Base-by-base conservation (phyloP, 2,329 filamentous ascomycete genomes). In the Coniella vitis region DNA sequence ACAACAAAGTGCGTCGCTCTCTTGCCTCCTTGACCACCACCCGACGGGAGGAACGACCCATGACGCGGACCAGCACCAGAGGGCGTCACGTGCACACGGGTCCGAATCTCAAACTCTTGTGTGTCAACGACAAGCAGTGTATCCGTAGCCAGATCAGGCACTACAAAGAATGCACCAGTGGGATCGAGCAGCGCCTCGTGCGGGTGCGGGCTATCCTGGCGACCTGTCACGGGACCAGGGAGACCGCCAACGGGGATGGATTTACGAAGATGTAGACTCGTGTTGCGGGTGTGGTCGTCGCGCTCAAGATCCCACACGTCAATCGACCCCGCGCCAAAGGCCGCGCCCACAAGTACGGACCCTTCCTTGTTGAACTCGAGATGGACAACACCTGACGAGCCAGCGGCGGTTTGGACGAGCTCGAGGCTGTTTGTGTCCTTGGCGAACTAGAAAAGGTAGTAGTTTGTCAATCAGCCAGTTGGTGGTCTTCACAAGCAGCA, bases 131-230 rank as follows among this genome's bases (percentile, higher is more conserved):
- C 56, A 32, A 73, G 55, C 31, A 78, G 55, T n/a, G 61, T 58
- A 61, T 78, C 72, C 29, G 67, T 70, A 52, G 73, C 75, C 10
- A 78, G 68, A 55, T 78, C 71, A 51, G 69, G 69, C 47, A 74
- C 64, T 48, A 69, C 63, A 56, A 75, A 74, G 63, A 65, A 78
- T 41, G 68, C 67, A 22, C 74, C 74, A 3, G 67, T 68, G 7
- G 72, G 72, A 53, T 78, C 73, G 9, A 72, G 63, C 20, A 73
- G 60, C 10, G 68, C 63, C 61, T 77, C 70, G 58, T 78, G 75
- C 21, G 74, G 70, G 47, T 71, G 64, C 51, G 64, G 59, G 7
- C 41, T 49, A 2, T 42, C 52, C 51, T 66, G 63, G 4, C 49
- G 52, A 17, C 57, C 53, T n/a, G 36, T 51, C 8, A 57, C 57